phyloP scores from a whole-genome alignment of 352 stramenopile genomes.

The Chrysophaeum taylorii region DNA sequence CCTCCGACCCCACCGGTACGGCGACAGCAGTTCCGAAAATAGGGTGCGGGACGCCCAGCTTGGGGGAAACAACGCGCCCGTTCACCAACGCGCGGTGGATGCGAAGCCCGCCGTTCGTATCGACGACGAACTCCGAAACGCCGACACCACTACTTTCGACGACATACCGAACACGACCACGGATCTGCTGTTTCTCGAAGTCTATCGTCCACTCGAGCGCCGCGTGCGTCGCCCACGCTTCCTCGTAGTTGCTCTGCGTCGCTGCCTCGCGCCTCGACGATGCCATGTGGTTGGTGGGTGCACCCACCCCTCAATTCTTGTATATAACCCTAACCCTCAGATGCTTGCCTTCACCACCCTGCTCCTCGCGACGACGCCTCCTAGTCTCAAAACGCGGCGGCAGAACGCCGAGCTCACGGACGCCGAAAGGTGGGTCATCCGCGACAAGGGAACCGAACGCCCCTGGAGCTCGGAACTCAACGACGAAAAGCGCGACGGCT shows the following conservation, averaged over 20 bases:
- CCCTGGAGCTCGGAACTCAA: slow-evolving; percentile 27
- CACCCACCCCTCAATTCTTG: no score
- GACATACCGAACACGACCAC: slow-evolving; percentile 65
- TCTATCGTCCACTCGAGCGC: slow-evolving; percentile 42
- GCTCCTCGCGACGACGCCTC: no score
- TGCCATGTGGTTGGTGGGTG: no score
- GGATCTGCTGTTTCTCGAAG: slow-evolving; percentile 59
- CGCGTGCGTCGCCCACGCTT: background rate
- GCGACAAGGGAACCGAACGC: slow-evolving; percentile 33
- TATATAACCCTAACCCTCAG: no score
- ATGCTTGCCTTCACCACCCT: no score
- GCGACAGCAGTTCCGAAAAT: slow-evolving; percentile 58
- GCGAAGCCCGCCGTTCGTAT: slow-evolving; percentile 42
- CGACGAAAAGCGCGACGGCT: slow-evolving; percentile 24
- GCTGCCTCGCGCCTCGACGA: no score
- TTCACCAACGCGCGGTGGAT: slow-evolving; percentile 13
- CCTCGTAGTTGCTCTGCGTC: background rate
- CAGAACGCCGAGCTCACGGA: no score
- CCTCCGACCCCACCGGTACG: slow-evolving; percentile 43
- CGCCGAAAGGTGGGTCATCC: slow-evolving; percentile 32
- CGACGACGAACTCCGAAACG: slow-evolving; percentile 50
- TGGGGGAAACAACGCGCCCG: background rate
- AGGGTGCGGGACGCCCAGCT: slow-evolving; percentile 18
- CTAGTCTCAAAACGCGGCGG: no score
- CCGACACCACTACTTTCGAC: slow-evolving; percentile 39